These are phyloP conservation scores for Penicillium sp. DNA, from an alignment of 2,329 filamentous ascomycete species.

Conservation along the genomic window DNA sequence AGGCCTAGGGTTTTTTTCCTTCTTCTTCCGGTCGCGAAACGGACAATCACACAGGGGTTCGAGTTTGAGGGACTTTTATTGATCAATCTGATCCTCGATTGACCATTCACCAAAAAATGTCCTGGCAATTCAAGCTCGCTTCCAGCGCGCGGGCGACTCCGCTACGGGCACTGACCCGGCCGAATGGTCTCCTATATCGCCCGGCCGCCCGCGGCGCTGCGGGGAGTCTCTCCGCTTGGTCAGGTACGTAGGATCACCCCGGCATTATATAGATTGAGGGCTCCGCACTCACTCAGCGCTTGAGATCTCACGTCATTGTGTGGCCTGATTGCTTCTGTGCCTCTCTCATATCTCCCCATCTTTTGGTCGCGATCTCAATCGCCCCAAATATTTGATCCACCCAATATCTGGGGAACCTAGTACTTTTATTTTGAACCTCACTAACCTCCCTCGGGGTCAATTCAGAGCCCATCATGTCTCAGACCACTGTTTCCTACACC, in stretches of 20 bases:
- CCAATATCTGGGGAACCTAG: neutral
- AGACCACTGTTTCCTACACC: slow-evolving; percentile 26
- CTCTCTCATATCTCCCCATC: neutral
- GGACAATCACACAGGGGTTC: slow-evolving; percentile 4
- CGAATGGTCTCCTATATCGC: slow-evolving; percentile 30
- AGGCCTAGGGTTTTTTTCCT: slow-evolving; percentile 13
- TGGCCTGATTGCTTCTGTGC: neutral
- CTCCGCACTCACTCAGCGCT: neutral
- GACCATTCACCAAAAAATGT: slow-evolving; percentile 21
- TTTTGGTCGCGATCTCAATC: neutral
- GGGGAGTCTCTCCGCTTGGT: slow-evolving; percentile 25
- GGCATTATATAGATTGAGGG: slow-evolving; percentile 15
- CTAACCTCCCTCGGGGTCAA: slow-evolving; percentile 18
- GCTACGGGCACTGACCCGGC: slow-evolving; percentile 33
- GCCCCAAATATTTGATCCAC: neutral
- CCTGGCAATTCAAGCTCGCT: slow-evolving; percentile 34
- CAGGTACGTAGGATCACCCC: slow-evolving; percentile 30
- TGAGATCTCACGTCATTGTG: neutral
- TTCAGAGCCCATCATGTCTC: slow-evolving; percentile 32
- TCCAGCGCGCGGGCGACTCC: slow-evolving; percentile 34
- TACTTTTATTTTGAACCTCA: slow-evolving; percentile 5
- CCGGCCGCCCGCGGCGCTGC: slow-evolving; percentile 21
- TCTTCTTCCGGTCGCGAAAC: slow-evolving; percentile 7
- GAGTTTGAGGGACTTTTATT: slow-evolving; percentile 6
- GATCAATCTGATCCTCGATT: slow-evolving; percentile 3